Conservation (phyloP, 2,329 filamentous ascomycete genomes). For the Chalara sp. region DNA sequence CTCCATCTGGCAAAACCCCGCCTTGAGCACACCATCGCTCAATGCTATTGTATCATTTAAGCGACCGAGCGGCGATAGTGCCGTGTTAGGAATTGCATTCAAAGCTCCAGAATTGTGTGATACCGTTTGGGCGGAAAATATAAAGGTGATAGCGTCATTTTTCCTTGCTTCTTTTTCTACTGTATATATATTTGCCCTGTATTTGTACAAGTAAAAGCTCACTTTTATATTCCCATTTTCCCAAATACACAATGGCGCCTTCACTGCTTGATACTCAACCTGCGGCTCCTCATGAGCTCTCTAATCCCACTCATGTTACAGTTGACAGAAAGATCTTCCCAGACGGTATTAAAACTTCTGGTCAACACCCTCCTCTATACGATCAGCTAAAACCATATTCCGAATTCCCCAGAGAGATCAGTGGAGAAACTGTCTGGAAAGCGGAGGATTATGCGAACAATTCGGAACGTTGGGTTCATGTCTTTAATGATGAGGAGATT, state of each 20-base stretch:
- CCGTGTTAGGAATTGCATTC: too few relatives aligned
- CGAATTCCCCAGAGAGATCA: conserved; percentile 64
- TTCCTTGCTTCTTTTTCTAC: not conserved
- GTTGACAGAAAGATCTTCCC: conserved; percentile 26
- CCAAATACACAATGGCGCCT: conserved; percentile 10
- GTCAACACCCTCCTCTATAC: conserved; percentile 66
- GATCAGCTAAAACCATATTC: conserved; percentile 59
- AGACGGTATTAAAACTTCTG: conserved; percentile 42
- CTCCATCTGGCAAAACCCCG: too few relatives aligned
- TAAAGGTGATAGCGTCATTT: too few relatives aligned
- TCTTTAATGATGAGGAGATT: conserved; percentile 60
- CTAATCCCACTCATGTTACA: conserved; percentile 9
- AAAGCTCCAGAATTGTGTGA: too few relatives aligned
- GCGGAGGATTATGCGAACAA: conserved; percentile 29
- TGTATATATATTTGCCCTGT: not conserved
- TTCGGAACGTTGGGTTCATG: conserved; percentile 57
- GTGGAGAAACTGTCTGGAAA: conserved; percentile 67
- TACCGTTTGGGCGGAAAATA: too few relatives aligned
- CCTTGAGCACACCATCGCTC: too few relatives aligned
- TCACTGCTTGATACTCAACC: conserved; percentile 15
- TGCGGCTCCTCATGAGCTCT: conserved; percentile 12
- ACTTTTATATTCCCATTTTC: not conserved
- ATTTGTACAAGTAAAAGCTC: too few relatives aligned
- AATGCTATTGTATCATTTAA: too few relatives aligned
- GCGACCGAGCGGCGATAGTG: too few relatives aligned